Evolutionary conservation across 805 yeast species (phyloP).

Genomic region (Lipomyces yamanashiensis): DNA sequence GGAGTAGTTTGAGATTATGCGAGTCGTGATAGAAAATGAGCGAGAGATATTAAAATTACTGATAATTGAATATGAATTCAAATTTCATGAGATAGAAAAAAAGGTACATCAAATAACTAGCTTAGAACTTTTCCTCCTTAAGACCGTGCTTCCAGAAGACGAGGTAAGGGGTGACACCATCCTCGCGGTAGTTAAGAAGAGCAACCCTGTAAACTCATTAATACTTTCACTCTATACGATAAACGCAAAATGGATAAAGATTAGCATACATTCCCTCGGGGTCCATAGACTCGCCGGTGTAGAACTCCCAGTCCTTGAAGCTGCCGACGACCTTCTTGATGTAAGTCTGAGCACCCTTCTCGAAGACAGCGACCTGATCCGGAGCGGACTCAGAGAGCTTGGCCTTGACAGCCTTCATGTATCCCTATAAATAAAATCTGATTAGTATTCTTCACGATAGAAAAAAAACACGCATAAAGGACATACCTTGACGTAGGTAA

Average conservation of each 20-base stretch:
- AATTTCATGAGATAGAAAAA: not conserved
- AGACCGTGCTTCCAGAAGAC: constrained; percentile 99
- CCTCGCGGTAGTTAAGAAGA: constrained; percentile 99
- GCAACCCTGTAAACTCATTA: constrained; percentile 53
- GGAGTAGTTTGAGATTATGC: constrained; percentile 3
- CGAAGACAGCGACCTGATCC: constrained; percentile 83
- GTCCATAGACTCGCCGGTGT: constrained; percentile 99
- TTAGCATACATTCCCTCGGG: constrained; percentile 85
- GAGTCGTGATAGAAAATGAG: not conserved
- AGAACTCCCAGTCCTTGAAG: constrained; percentile 99
- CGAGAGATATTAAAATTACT: too few relatives aligned
- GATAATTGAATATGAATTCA: not conserved
- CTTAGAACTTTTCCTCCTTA: constrained; percentile 83
- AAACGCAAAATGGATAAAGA: not conserved
- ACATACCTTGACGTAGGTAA: constrained; percentile 81
- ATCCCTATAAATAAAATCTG: constrained; percentile 52
- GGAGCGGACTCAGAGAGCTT: constrained; percentile 87
- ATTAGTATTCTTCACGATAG: not conserved
- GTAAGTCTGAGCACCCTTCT: constrained; percentile 96
- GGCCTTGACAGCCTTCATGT: constrained; percentile 95
- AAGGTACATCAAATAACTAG: not conserved
- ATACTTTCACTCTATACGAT: not conserved
- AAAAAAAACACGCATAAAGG: not conserved
- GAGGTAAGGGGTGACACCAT: constrained; percentile 96
- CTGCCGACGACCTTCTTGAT: constrained; percentile 94